Evolutionary conservation across 164 flowering plant genomes (phyloP).

Genomic region (Chimonanthus salicifolius): DNA sequence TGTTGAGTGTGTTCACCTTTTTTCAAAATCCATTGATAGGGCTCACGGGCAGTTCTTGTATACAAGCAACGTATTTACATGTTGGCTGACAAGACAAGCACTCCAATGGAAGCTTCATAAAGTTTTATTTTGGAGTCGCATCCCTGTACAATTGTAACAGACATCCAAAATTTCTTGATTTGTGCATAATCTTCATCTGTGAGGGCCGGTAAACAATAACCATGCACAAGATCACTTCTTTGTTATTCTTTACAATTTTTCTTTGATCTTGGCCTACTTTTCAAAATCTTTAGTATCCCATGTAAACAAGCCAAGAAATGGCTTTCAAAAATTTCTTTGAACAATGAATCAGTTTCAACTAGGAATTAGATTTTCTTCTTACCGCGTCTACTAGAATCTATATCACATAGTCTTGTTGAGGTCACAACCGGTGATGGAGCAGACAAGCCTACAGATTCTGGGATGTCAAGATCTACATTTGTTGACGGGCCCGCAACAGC

Average conservation of each 20-base stretch:
- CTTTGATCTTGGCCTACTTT: too few species aligned
- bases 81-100: not conserved
- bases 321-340: not conserved
- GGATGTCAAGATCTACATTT: constrained; percentile 71
- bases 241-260: too few species aligned
- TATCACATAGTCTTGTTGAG: constrained; percentile 58
- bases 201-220: not conserved
- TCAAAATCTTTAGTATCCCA: too few species aligned
- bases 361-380: constrained; percentile 36
- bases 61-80: not conserved
- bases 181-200: too few species aligned
- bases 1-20: not conserved
- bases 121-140: not conserved
- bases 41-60: not conserved
- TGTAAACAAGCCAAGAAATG: not conserved
- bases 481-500: constrained; percentile 51
- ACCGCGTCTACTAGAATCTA: constrained; percentile 58
- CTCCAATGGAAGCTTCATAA: not conserved
- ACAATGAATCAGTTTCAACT: not conserved
- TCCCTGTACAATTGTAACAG: not conserved
- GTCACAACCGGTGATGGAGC: constrained; percentile 35
- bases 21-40: not conserved
- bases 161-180: not conserved
- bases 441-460: constrained; percentile 76
- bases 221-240: not conserved